Conservation (phyloP, 2,329 filamentous ascomycete species). For the Verticillium isaacii region DNA sequence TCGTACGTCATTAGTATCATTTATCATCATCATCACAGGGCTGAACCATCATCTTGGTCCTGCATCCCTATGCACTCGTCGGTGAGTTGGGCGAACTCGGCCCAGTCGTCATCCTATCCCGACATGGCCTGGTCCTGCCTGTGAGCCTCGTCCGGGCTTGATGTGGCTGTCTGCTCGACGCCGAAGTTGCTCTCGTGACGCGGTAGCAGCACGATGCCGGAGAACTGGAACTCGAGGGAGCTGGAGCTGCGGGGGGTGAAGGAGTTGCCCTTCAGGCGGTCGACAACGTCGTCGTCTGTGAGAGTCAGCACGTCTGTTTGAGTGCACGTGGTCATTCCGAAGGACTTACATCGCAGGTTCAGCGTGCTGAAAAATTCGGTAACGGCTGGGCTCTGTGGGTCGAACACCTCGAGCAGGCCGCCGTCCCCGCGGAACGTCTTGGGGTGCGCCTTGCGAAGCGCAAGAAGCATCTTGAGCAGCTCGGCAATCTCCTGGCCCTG, state of each 20-base stretch:
- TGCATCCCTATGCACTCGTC: background rate
- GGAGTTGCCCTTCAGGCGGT: conserved; percentile 18
- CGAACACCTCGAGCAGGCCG: conserved; percentile 40
- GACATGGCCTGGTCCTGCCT: background rate
- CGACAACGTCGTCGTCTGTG: conserved; percentile 19
- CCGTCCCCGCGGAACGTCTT: conserved; percentile 41
- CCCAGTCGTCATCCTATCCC: background rate
- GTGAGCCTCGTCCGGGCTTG: background rate
- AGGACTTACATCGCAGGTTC: conserved; percentile 51
- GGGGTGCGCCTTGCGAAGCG: conserved; percentile 56
- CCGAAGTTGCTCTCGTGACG: background rate
- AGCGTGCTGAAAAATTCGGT: conserved; percentile 50
- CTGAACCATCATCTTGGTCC: background rate
- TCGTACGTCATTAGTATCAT: conserved; percentile 8
- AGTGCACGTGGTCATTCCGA: background rate
- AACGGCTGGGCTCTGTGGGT: conserved; percentile 40
- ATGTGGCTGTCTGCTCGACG: conserved; percentile 1
- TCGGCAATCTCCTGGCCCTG: conserved; percentile 56
- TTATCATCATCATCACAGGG: background rate
- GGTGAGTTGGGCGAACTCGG: background rate
- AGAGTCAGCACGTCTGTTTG: background rate
- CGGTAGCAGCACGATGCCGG: conserved; percentile 40
- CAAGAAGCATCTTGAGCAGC: conserved; percentile 55
- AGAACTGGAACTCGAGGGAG: conserved; percentile 46
- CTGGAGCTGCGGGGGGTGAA: conserved; percentile 31